Base-by-base conservation (phyloP, 2,329 filamentous ascomycete genomes). In the Aspergillus pseudoviridinutans region DNA sequence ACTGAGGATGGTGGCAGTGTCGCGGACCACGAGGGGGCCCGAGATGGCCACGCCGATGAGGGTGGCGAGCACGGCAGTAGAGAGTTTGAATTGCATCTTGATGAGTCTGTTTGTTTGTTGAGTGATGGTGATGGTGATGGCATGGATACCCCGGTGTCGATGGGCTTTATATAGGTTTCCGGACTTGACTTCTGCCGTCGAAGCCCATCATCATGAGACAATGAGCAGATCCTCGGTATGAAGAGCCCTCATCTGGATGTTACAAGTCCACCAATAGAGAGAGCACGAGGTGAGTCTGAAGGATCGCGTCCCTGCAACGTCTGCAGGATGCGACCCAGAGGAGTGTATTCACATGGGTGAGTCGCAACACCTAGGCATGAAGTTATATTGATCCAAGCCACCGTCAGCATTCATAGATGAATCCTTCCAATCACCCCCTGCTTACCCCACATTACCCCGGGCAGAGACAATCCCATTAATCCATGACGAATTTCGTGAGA, bases 1-100 rank as follows among this genome's bases (percentile, higher is more conserved):
- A 14, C 32, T 51, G 35, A 60, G 35, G 44, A 61, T 53, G 10
- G 55, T 49, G 29, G 55, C 17, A 25, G 55, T 35, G 22, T 60
- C 53, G 50, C 50, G 58, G 24, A 12, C 28, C 5, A 24, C 17
- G 22, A 35, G 24, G 38, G 41, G 10, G 17, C 41, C 20, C 5
- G 53, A 17, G 42, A 42, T 17, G 6, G 44, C 6, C n/a, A 50
- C 20, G n/a, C 14, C 38, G 49, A 49, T 27, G 29, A 50, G 14
- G n/a, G 53, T 29, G 42, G 38, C 12, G 20, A 58, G 56, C 41
- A 55, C n/a, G 52, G 28, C 20, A 42, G 25, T 50, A 27, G 41
- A 14, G 35, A 14, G 38, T 14, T 46, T 22, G 42, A 49, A 35
- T 17, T 55, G 22, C 56, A 58, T 58, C 29, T 55, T 58, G 49